A percentile compares a stretch with the other conserved stretches of the same genome.
phyloP scores from a whole-genome alignment of 345 rosid species.

The Euphorbia lathyris region DNA sequence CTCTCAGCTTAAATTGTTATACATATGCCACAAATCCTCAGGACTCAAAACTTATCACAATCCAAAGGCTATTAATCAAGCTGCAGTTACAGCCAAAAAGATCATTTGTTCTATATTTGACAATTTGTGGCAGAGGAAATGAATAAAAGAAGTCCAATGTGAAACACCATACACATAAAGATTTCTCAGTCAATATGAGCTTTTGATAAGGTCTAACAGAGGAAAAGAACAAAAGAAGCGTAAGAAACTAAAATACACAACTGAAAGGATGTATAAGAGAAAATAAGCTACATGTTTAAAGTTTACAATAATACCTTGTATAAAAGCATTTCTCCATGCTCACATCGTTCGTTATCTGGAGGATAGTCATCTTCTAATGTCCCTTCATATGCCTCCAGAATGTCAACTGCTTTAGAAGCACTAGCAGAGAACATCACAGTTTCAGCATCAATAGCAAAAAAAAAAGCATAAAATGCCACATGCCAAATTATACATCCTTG shows the following conservation, averaged over 20 bases:
- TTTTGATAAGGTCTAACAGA: background rate
- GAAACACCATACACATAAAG: background rate
- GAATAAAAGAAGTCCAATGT: background rate
- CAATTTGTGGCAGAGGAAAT: background rate
- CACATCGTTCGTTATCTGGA: constrained; percentile 92
- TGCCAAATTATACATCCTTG: background rate
- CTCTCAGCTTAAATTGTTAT: background rate
- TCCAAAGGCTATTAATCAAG: background rate
- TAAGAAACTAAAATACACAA: background rate
- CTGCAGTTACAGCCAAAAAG: background rate
- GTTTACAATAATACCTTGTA: constrained; percentile 62
- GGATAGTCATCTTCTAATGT: constrained; percentile 98
- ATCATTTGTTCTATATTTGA: no score
- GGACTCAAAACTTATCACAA: background rate
- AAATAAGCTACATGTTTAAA: background rate
- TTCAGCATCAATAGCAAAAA: constrained; percentile 4
- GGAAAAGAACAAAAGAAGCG: background rate
- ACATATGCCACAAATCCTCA: background rate
- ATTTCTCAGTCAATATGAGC: background rate
- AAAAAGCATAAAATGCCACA: background rate
- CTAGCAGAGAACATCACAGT: constrained; percentile 34
- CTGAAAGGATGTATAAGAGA: background rate
- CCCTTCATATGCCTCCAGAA: constrained; percentile 98
- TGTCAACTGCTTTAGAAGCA: constrained; percentile 93
- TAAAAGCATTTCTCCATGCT: constrained; percentile 96